Conservation (phyloP, 2,329 filamentous ascomycete species). For the Paecilomyces niveus region DNA sequence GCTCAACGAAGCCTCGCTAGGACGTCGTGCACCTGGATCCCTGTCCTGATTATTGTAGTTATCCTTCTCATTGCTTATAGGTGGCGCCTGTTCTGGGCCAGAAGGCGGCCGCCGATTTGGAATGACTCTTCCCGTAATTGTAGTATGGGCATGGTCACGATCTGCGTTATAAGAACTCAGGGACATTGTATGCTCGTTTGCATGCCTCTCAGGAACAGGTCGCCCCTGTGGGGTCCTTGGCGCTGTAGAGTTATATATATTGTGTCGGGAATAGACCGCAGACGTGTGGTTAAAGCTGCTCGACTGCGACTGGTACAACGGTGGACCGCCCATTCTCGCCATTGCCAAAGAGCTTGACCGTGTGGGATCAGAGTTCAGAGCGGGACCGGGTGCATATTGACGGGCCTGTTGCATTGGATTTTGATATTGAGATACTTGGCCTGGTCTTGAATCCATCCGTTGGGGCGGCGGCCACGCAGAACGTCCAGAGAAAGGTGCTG, state of each 20-base stretch:
- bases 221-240: slow-evolving; percentile 88
- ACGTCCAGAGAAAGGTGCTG: slow-evolving; percentile 57
- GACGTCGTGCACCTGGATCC: slow-evolving; percentile 27
- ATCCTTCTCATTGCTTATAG: slow-evolving; percentile 37
- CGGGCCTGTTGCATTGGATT: slow-evolving; percentile 47
- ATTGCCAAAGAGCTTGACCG: slow-evolving; percentile 74
- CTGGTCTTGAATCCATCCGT: slow-evolving; percentile 57
- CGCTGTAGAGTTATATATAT: slow-evolving; percentile 56
- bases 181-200: slow-evolving; percentile 94
- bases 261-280: slow-evolving; percentile 70
- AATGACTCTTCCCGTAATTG: slow-evolving; percentile 78
- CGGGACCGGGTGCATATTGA: slow-evolving; percentile 57
- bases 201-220: slow-evolving; percentile 81
- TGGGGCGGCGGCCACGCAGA: slow-evolving; percentile 67
- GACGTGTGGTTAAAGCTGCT: slow-evolving; percentile 59
- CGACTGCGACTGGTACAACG: slow-evolving; percentile 60
- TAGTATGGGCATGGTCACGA: slow-evolving; percentile 73
- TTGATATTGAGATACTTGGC: slow-evolving; percentile 46
- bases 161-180: slow-evolving; percentile 79
- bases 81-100: slow-evolving; percentile 27
- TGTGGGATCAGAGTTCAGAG: slow-evolving; percentile 77
- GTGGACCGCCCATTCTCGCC: slow-evolving; percentile 66
- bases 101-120: slow-evolving; percentile 65
- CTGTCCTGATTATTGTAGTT: slow-evolving; percentile 42
- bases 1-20: slow-evolving; percentile 36